These are phyloP conservation scores for Alternaria arborescens DNA, from an alignment of 2,329 filamentous ascomycete species.

Conservation along the genomic window DNA sequence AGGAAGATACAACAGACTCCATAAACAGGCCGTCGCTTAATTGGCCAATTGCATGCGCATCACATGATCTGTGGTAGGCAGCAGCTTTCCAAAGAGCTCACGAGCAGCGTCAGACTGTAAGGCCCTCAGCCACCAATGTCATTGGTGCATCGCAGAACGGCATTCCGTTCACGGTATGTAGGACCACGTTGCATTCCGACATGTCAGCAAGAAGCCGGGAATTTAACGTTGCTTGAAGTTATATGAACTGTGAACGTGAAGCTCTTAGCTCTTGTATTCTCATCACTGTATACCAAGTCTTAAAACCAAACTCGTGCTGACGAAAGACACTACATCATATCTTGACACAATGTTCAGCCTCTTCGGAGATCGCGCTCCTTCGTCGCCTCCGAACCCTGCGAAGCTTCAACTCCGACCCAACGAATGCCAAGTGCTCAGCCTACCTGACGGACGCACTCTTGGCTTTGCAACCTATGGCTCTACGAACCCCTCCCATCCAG, in stretches of 20 bases:
- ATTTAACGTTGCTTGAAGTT: background rate
- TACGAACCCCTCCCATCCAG: slow-evolving; percentile 43
- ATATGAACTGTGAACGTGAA: background rate
- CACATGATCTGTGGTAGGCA: background rate
- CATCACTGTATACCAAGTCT: background rate
- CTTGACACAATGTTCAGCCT: slow-evolving; percentile 17
- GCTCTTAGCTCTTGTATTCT: background rate
- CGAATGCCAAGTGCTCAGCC: slow-evolving; percentile 27
- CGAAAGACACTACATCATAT: background rate
- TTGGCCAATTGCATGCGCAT: background rate
- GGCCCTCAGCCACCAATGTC: background rate
- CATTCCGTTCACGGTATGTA: background rate
- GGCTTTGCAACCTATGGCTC: slow-evolving; percentile 54
- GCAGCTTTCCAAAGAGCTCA: background rate
- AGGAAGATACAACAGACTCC: background rate
- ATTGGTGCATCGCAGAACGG: background rate
- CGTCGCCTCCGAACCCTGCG: slow-evolving; percentile 25
- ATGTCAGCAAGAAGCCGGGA: slow-evolving; percentile 5
- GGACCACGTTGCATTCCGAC: background rate
- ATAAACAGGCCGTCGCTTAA: background rate
- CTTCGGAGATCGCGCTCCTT: slow-evolving; percentile 15
- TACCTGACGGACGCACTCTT: slow-evolving; percentile 48
- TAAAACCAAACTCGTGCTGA: background rate
- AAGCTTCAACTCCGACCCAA: slow-evolving; percentile 24
- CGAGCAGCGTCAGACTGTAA: background rate